Evolutionary conservation across 2,329 filamentous ascomycete species (phyloP).

Genomic region (Colletotrichum sp.): DNA sequence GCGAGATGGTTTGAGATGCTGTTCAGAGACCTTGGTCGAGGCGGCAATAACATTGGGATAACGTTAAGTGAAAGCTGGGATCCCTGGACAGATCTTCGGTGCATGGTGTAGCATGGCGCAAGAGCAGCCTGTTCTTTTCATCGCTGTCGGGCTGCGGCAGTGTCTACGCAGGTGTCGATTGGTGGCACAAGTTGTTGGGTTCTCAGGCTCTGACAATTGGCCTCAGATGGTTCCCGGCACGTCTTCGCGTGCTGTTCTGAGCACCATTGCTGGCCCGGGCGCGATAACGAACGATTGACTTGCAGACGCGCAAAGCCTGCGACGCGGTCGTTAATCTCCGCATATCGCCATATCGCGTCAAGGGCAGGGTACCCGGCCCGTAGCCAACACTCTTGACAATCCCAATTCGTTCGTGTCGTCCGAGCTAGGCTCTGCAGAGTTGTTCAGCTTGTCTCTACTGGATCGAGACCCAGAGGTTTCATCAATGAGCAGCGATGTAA

Average conservation of each 20-base stretch:
- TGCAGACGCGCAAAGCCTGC: conserved; percentile 4
- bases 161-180: neutral
- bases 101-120: neutral
- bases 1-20: neutral
- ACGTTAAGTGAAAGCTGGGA: neutral
- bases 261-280: neutral
- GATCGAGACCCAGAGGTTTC: neutral
- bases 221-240: neutral
- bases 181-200: neutral
- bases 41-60: neutral
- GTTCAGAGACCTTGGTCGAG: neutral
- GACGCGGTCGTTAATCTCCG: conserved; percentile 6
- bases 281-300: neutral
- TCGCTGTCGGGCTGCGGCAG: neutral
- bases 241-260: neutral
- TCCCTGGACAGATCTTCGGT: conserved; percentile 4
- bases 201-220: neutral
- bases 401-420: neutral
- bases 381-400: neutral
- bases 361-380: neutral
- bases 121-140: neutral
- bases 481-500: conserved; percentile 4
- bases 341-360: neutral
- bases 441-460: neutral
- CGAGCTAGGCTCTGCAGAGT: neutral